These are phyloP conservation scores for Podila horticola DNA, from an alignment of 192 early-diverging fungal genomes.

Conservation along the genomic window DNA sequence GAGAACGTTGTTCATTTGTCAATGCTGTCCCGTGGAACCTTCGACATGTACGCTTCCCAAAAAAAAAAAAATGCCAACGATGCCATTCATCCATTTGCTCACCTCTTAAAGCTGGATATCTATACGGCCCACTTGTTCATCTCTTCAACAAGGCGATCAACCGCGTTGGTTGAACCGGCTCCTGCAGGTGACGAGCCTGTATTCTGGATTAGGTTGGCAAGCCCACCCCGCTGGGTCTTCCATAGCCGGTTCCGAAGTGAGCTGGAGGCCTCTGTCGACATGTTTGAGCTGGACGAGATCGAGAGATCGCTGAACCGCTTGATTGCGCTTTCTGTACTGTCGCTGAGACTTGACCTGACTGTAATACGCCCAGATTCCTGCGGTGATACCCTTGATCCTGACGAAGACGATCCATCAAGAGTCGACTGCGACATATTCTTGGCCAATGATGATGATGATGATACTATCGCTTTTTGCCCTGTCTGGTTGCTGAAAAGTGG, in stretches of 20 bases:
- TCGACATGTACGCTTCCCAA: too few species aligned
- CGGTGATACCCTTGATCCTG: neutral
- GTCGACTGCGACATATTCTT: neutral
- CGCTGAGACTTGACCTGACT: too few species aligned
- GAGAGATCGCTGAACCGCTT: slow-evolving; percentile 1
- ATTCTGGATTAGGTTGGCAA: slow-evolving; percentile 28
- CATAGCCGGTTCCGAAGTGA: slow-evolving; percentile 7
- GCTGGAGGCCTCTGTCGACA: neutral
- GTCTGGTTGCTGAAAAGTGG: too few species aligned
- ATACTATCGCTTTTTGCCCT: neutral
- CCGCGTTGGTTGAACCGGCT: slow-evolving; percentile 5
- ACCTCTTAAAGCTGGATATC: neutral
- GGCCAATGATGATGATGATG: neutral
- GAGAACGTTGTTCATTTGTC: too few species aligned
- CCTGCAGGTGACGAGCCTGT: neutral
- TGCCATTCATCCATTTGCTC: neutral
- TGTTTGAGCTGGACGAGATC: neutral
- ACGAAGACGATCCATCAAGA: neutral
- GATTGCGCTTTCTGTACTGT: neutral
- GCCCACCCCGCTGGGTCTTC: slow-evolving; percentile 29
- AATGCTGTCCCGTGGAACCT: too few species aligned
- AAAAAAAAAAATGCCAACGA: too few species aligned
- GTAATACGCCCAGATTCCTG: too few species aligned
- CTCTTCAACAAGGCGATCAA: slow-evolving; percentile 47
- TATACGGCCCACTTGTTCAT: slow-evolving; percentile 54